These are phyloP conservation scores for Huntiella decipiens DNA, from an alignment of 2,329 filamentous ascomycete species.

Conservation along the genomic window DNA sequence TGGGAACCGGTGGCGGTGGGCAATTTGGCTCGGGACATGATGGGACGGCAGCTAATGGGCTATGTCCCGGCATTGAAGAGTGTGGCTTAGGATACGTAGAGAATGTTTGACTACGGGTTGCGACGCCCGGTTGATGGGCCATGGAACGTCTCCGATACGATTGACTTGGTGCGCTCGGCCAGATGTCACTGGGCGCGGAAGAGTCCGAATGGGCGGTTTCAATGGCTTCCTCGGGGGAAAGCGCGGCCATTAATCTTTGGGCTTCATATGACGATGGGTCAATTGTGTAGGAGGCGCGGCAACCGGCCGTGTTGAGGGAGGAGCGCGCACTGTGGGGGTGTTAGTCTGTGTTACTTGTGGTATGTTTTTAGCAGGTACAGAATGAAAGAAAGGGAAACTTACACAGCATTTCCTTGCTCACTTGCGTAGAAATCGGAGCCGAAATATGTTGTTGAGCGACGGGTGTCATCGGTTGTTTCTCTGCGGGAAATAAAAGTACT, in stretches of 20 bases:
- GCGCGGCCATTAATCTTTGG: constrained; percentile 20
- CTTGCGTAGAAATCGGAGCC: constrained; percentile 10
- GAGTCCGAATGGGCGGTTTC: constrained; percentile 20
- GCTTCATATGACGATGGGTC: constrained; percentile 26
- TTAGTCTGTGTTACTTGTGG: neutral
- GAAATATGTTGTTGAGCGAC: constrained; percentile 2
- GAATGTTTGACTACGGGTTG: constrained; percentile 21
- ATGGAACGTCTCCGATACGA: constrained; percentile 29
- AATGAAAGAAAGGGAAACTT: neutral
- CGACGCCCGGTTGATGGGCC: constrained; percentile 29
- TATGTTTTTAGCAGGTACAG: neutral
- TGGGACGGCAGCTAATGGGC: no score
- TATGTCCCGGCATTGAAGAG: neutral
- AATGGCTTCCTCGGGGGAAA: constrained; percentile 18
- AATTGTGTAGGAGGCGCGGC: constrained; percentile 24
- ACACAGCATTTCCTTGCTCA: constrained; percentile 9
- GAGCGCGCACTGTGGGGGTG: constrained; percentile 2
- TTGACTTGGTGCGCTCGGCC: constrained; percentile 28
- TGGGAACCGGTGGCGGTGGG: neutral
- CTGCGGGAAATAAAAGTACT: constrained; percentile 7
- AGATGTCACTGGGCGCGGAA: constrained; percentile 22
- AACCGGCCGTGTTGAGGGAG: constrained; percentile 12
- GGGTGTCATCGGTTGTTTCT: no score
- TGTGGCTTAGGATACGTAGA: neutral
- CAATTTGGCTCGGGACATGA: no score